These are phyloP conservation scores for Odontarrhena argentea DNA, from an alignment of 345 rosid genomes.

Conservation along the genomic window DNA sequence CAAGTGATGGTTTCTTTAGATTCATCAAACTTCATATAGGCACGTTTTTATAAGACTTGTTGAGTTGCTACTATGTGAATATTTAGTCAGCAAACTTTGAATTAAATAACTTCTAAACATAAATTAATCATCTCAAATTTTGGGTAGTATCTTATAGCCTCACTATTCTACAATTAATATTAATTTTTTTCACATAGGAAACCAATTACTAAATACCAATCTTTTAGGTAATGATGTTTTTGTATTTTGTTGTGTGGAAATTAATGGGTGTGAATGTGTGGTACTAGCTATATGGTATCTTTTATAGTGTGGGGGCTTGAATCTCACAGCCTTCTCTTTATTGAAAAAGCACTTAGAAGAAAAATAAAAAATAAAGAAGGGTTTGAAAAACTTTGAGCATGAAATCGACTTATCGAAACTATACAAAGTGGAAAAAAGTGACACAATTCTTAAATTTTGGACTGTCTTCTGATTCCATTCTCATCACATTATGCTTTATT, in stretches of 20 bases:
- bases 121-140: neutral
- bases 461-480: slow-evolving; percentile 41
- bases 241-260: slow-evolving; percentile 28
- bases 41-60: neutral
- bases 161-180: neutral
- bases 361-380: slow-evolving; percentile 25
- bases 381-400: slow-evolving; percentile 38
- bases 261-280: slow-evolving; percentile 38
- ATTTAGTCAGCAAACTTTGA: neutral
- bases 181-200: neutral
- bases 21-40: neutral
- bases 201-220: slow-evolving; percentile 21
- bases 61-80: slow-evolving; percentile 12
- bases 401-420: slow-evolving; percentile 40
- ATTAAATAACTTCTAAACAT: neutral
- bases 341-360: slow-evolving; percentile 38
- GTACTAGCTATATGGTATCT: slow-evolving; percentile 38
- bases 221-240: slow-evolving; percentile 13
- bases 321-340: slow-evolving; percentile 39
- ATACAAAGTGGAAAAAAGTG: slow-evolving; percentile 35
- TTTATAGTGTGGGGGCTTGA: slow-evolving; percentile 43
- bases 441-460: slow-evolving; percentile 37
- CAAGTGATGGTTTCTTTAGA: slow-evolving; percentile 16
- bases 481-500: slow-evolving; percentile 40
- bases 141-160: neutral